Conservation (phyloP, 495 filamentous ascomycete species). For the Friedmanniomyces simplex region DNA sequence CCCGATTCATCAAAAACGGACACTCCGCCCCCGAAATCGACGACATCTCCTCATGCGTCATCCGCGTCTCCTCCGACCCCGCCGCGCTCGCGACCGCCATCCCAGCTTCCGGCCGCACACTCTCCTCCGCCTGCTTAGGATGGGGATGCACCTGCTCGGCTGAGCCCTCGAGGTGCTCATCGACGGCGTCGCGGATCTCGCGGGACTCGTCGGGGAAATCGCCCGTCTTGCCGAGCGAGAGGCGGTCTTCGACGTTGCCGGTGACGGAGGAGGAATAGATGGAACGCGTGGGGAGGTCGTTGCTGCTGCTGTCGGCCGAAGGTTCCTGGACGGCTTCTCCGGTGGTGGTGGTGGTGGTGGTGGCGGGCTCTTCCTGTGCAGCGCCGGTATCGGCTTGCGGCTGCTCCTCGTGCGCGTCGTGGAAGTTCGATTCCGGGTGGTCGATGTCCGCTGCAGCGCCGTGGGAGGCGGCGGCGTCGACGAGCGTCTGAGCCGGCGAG, state of each 20-base stretch:
- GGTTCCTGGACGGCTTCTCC: not conserved
- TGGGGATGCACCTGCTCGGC: constrained; percentile 21
- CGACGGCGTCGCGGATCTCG: constrained; percentile 16
- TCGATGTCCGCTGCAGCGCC: constrained; percentile 5
- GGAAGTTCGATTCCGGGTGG: constrained; percentile 7
- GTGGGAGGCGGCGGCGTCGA: constrained; percentile 9
- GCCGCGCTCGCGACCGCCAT: constrained; percentile 23
- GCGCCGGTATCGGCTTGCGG: not conserved
- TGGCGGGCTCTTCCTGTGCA: not conserved
- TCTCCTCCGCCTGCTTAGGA: constrained; percentile 20
- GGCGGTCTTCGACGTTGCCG: constrained; percentile 9
- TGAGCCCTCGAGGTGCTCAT: constrained; percentile 16
- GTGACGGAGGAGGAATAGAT: constrained; percentile 19
- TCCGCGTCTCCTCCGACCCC: constrained; percentile 17
- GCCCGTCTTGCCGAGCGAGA: not conserved
- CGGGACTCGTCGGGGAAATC: constrained; percentile 4
- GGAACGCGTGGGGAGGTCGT: not conserved
- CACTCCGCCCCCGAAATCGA: constrained; percentile 21
- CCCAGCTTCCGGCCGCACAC: constrained; percentile 19
- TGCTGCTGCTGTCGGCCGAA: not conserved
- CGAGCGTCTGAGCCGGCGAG: not conserved
- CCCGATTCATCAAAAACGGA: constrained; percentile 29
- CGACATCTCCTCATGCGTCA: constrained; percentile 31
- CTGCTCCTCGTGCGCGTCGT: constrained; percentile 1
- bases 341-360: not conserved